Conservation (phyloP, 2,329 filamentous ascomycete genomes). For the Penicillium palitans region DNA sequence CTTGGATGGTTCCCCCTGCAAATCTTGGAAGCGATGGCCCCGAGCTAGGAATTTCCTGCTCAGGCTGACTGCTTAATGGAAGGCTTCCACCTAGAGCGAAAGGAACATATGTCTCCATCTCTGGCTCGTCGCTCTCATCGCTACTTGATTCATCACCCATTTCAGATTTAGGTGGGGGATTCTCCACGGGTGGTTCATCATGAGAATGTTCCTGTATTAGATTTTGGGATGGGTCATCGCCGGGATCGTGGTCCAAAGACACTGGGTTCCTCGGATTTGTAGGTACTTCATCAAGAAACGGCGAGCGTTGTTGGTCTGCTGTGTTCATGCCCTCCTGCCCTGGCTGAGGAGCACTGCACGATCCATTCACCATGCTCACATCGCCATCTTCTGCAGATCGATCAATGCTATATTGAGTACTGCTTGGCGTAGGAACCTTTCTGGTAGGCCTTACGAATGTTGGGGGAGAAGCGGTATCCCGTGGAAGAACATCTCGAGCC, state of each 20-base stretch:
- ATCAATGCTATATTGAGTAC: background rate
- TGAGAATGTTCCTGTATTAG: background rate
- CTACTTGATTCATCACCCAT: constrained; percentile 15
- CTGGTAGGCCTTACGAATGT: background rate
- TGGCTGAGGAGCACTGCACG: background rate
- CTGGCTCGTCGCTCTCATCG: constrained; percentile 34
- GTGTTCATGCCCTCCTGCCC: too few species aligned
- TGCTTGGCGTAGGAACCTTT: background rate
- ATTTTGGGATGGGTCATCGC: background rate
- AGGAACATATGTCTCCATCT: constrained; percentile 40
- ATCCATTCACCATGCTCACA: background rate
- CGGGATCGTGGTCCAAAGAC: background rate
- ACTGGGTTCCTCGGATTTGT: background rate
- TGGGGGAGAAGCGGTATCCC: constrained; percentile 31
- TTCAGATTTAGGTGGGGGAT: background rate
- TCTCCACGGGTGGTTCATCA: background rate
- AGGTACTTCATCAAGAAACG: background rate
- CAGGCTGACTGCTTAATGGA: constrained; percentile 27
- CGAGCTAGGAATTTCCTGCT: constrained; percentile 26
- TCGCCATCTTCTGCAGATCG: background rate
- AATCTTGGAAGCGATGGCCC: constrained; percentile 22
- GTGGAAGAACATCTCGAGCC: constrained; percentile 24
- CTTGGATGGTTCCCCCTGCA: constrained; percentile 30
- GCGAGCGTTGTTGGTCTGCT: background rate
- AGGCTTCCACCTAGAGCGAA: constrained; percentile 28